Evolutionary conservation across 2,329 filamentous ascomycete species (phyloP), one percentile per base, ranked within the genome.

Genomic region (Grosmannia huntii): DNA sequence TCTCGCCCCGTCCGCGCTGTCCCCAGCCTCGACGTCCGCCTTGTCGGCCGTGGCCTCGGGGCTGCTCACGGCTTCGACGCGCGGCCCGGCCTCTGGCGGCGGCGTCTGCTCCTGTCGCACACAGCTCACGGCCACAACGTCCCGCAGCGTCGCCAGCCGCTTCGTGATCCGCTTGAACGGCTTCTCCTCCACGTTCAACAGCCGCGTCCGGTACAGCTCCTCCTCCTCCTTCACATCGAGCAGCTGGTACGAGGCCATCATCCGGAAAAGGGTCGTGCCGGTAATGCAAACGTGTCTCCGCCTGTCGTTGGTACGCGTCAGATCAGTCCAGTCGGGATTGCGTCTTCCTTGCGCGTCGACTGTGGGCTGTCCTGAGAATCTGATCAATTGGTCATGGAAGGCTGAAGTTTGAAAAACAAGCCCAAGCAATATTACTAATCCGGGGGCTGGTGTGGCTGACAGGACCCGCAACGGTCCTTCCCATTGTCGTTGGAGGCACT

Each of bases 111-210:
- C 76, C 41, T 81, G 77, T 50, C 75, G 77, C 52, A 76, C 76
- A 11, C 41, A n/a, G 57, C 66, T 68, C 10, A 70, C 66, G 60
- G 77, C 74, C 21, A 87, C 76, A 33, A 89, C 77, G 23, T 85
- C 82, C 57, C 83, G 82, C 19, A 87, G 81, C 25, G 81, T 79
- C 5, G 89, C 78, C 10, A 97, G 81, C 36, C 88, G 86, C 72
- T 90, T 90, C 25, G 88, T 89, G 60, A 96, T 84, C 61, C 91
- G 86, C 70, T 89, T 89, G 75, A 95, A 96, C 0, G 90, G 90
- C 60, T 90, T 90, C 68, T 95, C 89, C 75, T 97, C 92, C 61
- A 96, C 86, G 62, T 89, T 88, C 44, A 96, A 81, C 4, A 96
- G 86, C 49, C 92, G 89, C 33, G 81, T 81, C 67, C 91, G 92